phyloP scores from a whole-genome alignment of 305 asterid genomes.

The Ajuga reptans region DNA sequence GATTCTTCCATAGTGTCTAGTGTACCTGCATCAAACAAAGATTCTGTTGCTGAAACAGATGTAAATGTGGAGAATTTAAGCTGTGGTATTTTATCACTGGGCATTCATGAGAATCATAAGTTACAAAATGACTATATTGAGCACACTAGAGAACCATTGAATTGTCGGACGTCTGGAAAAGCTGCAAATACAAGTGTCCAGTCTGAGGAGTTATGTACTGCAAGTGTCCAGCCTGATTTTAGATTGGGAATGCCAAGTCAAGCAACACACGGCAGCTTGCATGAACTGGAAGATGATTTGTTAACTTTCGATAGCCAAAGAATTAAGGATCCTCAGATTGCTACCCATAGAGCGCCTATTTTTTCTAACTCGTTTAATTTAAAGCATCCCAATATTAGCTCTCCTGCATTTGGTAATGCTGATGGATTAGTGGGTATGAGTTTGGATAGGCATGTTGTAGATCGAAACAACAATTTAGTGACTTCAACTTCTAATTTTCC shows the following conservation, averaged over 20 bases:
- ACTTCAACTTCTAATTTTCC: conserved; percentile 41
- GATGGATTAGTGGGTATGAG: conserved; percentile 28
- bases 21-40: conserved; percentile 33
- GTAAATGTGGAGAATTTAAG: conserved; percentile 30
- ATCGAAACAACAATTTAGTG: conserved; percentile 37
- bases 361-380: conserved; percentile 28
- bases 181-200: conserved; percentile 25
- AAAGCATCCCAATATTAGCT: conserved; percentile 28
- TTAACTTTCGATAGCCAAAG: conserved; percentile 57
- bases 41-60: conserved; percentile 26
- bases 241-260: conserved; percentile 26
- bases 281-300: conserved; percentile 53
- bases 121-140: conserved; percentile 32
- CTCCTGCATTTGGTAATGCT: conserved; percentile 28
- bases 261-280: conserved; percentile 21
- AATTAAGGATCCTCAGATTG: conserved; percentile 51
- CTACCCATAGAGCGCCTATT: conserved; percentile 33
- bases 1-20: conserved; percentile 34
- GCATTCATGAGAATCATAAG: conserved; percentile 38
- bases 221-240: conserved; percentile 28
- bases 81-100: conserved; percentile 41
- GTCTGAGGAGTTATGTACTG: conserved; percentile 20
- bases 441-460: conserved; percentile 39
- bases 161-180: conserved; percentile 30
- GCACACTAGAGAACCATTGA: conserved; percentile 31